Percentiles rank a stretch among this genome's conserved stretches.
These are phyloP conservation scores for Eucalyptus polybractea DNA, from an alignment of 345 rosid genomes.

Conservation along the genomic window DNA sequence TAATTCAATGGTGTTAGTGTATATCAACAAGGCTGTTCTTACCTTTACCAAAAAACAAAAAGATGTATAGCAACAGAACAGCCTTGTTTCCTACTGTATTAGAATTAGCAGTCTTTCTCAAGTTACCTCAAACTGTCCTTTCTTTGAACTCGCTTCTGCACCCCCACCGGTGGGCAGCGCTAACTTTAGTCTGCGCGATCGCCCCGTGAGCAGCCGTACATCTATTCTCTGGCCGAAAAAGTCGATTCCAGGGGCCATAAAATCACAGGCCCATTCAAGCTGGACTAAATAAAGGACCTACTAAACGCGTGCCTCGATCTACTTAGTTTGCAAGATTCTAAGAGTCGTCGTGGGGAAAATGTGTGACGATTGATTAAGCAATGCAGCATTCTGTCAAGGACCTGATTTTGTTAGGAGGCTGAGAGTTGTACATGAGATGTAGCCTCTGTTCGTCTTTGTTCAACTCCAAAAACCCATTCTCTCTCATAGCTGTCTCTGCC, in stretches of 20 bases:
- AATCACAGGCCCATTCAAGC: too few species aligned
- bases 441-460: too few species aligned
- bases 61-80: not conserved
- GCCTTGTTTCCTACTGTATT: not conserved
- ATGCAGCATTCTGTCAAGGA: too few species aligned
- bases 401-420: too few species aligned
- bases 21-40: not conserved
- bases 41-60: too few species aligned
- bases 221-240: not conserved
- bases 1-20: not conserved
- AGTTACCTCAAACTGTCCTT: not conserved
- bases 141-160: not conserved
- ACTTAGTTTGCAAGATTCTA: too few species aligned
- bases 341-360: too few species aligned
- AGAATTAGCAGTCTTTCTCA: not conserved
- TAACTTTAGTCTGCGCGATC: not conserved
- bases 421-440: too few species aligned
- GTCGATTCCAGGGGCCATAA: not conserved
- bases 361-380: too few species aligned
- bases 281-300: too few species aligned
- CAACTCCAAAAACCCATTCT: too few species aligned
- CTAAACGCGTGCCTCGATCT: too few species aligned
- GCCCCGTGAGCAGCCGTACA: not conserved
- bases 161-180: not conserved
- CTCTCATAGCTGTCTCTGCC: not conserved